These are phyloP conservation scores for Gamarada debralockiae DNA, from an alignment of 495 filamentous ascomycete species.

Conservation along the genomic window DNA sequence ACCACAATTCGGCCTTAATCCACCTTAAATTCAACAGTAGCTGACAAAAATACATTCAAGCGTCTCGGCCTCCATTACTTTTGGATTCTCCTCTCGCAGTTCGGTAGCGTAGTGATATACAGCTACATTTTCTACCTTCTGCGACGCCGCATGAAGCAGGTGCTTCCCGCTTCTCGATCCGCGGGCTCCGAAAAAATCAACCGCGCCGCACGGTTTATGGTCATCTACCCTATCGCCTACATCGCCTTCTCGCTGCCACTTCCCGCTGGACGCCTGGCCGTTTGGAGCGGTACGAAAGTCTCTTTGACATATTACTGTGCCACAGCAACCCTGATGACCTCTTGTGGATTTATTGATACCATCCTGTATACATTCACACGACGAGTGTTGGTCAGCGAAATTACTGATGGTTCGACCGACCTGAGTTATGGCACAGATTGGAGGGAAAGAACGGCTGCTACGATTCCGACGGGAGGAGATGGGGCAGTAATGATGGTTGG, in stretches of 20 bases:
- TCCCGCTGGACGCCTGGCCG: not conserved
- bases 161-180: slow-evolving; percentile 1
- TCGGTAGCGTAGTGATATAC: slow-evolving; percentile 58
- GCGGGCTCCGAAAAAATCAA: slow-evolving; percentile 1
- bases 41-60: slow-evolving; percentile 1
- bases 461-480: not conserved
- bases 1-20: not conserved
- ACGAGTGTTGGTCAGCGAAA: slow-evolving; percentile 1
- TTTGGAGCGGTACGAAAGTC: not conserved
- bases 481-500: not conserved
- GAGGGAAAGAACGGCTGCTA: not conserved
- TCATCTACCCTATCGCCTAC: slow-evolving; percentile 11
- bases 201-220: slow-evolving; percentile 3
- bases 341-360: slow-evolving; percentile 1
- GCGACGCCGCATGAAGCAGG: slow-evolving; percentile 6
- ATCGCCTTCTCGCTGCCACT: slow-evolving; percentile 3
- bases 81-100: slow-evolving; percentile 63
- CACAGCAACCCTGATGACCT: slow-evolving; percentile 2
- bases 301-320: slow-evolving; percentile 1
- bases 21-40: not conserved
- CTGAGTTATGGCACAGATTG: slow-evolving; percentile 1
- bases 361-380: slow-evolving; percentile 5
- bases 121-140: slow-evolving; percentile 52
- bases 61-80: slow-evolving; percentile 61
- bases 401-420: not conserved